Evolutionary conservation across 2,329 filamentous ascomycete species (phyloP), one percentile per base, ranked within the genome.

Genomic region (Cercospora nicotianae): DNA sequence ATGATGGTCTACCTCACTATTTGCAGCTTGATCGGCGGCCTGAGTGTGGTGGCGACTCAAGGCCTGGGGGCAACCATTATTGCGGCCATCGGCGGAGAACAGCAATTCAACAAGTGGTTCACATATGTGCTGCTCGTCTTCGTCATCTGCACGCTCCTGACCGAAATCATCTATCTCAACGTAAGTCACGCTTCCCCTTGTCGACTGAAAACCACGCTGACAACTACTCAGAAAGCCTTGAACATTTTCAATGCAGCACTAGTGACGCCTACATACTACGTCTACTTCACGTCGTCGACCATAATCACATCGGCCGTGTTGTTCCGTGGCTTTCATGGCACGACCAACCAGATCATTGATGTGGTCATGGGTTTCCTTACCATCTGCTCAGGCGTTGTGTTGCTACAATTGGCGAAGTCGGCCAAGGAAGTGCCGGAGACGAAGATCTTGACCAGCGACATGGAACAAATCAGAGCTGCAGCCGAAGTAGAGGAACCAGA

Each of bases 1-100:
- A 98, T 99, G 95, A 86, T 99, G 79, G 93, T 98, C 36, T 98
- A 99, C 81, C 88, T 99, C 73, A 94, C 91, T 74, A 94, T 99
- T 74, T 99, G 95, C 86, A 97, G 93, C 81, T 87, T 96, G 84
- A 89, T 98, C 69, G 95, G 95, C 71, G 95, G 94, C 1, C 83
- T 98, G 76, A 97, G 93, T 80, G 95, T 98, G 8, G 95, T 98
- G 64, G 91, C 93, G 16, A 98, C 94, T 2, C 94, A 98, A 80
- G 95, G 95, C 18, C 82, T 99, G 53, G 95, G 95, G 63, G 89
- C 94, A 64, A 94, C 94, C 18, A 94, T 99, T 71, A 87, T 97
- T 65, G 92, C 94, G 0, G 93, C 96, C 82, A 90, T 90, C 68
- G 86, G 87, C 18, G 95, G 94, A 16, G 88, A 89, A 60, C 86